Base-by-base conservation (phyloP, 139 green algal species). In the Chlamydomonas incerta region DNA sequence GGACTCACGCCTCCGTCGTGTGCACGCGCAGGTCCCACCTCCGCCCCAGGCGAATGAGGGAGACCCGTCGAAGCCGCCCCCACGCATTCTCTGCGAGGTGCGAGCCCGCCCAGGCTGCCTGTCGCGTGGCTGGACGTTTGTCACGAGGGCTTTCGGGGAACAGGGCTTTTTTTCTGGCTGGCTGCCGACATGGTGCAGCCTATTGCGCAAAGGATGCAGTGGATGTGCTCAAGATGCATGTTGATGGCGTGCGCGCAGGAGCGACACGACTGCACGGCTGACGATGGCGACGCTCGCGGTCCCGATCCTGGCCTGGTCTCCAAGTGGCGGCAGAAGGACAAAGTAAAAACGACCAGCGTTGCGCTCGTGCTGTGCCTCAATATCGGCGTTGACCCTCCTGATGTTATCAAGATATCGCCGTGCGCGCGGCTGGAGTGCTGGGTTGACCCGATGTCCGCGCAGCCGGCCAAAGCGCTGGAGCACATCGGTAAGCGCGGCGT, bases 321-420 rank as follows among this genome's bases (percentile, higher is more conserved):
- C 14, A 93, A 94, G 72, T 98, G 96, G 96, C 88, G 95, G 31
- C 94, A 98, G 79, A 98, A 98, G 87, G 96, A 99, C 86, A 95
- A 97, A 62, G 87, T 98, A 2, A 98, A 98, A 74, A 98, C 96
- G 6, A 92, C 93, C 0, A 95, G 95, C 20, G 98, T 99, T 47
- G 98, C 97, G 23, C 90, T 99, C 17, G 97, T 99, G 74, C 86
- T 99, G 77, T 99, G 98, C 90, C 91, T 99, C 0, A 99, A 99
- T 90, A 99, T 99, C 75, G 98, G 98, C 13, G 98, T 99, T 15
- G 98, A 99, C 88, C 98, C 98, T 10, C 98, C 98, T 18, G 98
- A 99, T 75, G 95, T 99, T 11, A 95, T 99, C 66, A 98, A 98
- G 86, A 98, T 99, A 74, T 98, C 95, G 17, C 98, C 98, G 10